Base-by-base conservation (phyloP, 2,329 filamentous ascomycete genomes). In the Chaetomiaceae sp. region DNA sequence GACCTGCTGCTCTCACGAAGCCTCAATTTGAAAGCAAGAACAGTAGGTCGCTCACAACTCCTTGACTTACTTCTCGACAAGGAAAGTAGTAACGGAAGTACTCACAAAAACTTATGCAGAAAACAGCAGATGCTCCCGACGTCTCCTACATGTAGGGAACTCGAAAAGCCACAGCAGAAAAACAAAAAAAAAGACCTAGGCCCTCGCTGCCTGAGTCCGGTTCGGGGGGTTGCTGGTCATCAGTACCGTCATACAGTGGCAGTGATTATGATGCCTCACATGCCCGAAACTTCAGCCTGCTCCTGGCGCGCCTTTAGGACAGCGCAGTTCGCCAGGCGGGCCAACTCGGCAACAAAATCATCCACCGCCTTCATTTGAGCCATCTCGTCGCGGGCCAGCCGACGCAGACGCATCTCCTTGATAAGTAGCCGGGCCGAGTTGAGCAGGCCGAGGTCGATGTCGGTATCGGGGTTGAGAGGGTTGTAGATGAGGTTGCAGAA, bases 401-500 rank as follows among this genome's bases (percentile, higher is more conserved):
- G 53, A 3, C 56, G 58, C 11, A 55, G 47, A n/a, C 59, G 53
- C 34, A 63, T 61, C 12, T 48, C 25, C 22, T 52, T 47, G 37
- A 81, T 71, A 31, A 81, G 68, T 0, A 70, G 63, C 0, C 72
- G 71, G 0, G 74, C 70, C 14, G 68, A 66, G 3, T 65, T 66
- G 1, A 83, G 66, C 0, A 80, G 67, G 5, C 71, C 69, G 4
- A 81, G 60, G 51, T 83, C 80, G 3, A 69, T 63, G 1, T 67
- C 60, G 0, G 76, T 71, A 23, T 72, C 66, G 0, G 71, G 65
- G 23, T 75, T 66, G 0, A 72, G 65, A 0, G 80, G 80, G 27
- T 77, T 69, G 20, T 71, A 66, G 0, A 83, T 65, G 27, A 82
- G 72, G 54, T 77, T 79, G 66, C 76, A 79, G 60, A 83, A 83